phyloP scores from a whole-genome alignment of 177 flowering plant species.

The Vitis hybrid region DNA sequence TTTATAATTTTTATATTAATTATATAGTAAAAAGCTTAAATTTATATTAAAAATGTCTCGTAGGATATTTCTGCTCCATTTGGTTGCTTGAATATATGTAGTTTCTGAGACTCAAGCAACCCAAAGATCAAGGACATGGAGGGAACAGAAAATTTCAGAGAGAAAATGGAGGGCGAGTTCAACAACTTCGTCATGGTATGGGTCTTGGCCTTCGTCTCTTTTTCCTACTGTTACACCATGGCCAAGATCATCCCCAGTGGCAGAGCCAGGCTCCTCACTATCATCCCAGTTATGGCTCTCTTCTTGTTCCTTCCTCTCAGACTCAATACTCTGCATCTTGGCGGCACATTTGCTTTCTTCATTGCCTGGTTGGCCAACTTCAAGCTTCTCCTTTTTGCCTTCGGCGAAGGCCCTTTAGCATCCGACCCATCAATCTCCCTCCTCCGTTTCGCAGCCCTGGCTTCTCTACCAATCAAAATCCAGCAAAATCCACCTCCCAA shows the following conservation, averaged over 20 bases:
- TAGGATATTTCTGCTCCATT: too few species aligned
- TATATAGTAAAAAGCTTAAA: too few species aligned
- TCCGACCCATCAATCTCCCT: neutral
- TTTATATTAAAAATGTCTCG: too few species aligned
- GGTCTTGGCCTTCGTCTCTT: neutral
- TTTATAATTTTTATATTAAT: too few species aligned
- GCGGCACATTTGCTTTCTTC: constrained; percentile 17
- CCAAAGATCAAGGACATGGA: too few species aligned
- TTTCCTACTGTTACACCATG: constrained; percentile 7
- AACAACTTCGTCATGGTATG: too few species aligned
- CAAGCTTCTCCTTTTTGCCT: constrained; percentile 29
- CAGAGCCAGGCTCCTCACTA: constrained; percentile 6
- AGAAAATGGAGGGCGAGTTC: too few species aligned
- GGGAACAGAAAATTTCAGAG: too few species aligned
- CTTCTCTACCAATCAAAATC: constrained; percentile 19
- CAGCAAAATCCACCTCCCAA: neutral
- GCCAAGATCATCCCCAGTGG: constrained; percentile 12
- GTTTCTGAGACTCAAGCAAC: too few species aligned
- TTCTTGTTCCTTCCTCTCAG: constrained; percentile 17
- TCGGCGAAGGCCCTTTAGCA: constrained; percentile 18
- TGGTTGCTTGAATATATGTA: too few species aligned
- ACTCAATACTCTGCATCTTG: neutral
- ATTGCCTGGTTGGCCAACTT: constrained; percentile 27
- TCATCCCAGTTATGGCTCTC: constrained; percentile 14
- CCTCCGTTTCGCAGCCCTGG: constrained; percentile 7